Base-by-base conservation (phyloP, 192 early-diverging fungal species). In the Gamsiella multidivaricata region DNA sequence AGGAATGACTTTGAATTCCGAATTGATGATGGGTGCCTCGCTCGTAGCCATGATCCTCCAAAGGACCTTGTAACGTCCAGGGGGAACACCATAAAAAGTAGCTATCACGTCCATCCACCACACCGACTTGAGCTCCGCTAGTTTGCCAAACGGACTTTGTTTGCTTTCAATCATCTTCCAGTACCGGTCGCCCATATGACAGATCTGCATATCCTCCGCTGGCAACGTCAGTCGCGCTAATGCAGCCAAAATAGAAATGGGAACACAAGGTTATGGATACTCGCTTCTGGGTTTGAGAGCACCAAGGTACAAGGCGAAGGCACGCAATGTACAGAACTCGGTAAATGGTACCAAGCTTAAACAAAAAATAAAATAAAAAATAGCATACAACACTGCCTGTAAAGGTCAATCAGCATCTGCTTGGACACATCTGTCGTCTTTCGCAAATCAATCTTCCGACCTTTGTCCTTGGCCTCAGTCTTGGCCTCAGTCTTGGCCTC, bases 71-170 rank as follows among this genome's bases (percentile, higher is more conserved):
- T 78, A 78, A n/a, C 61, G 51, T 9, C 74, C 74, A 2, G 65
- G 59, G 5, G 65, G 74, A 17, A 78, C 74, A 22, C 65, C 59
- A 33, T 25, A 31, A 20, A 78, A 64, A 7, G 53, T 18, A 1
- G 34, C 54, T 0, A 23, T 29, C 0, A 78, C 61, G 41, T 69
- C 74, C 74, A 78, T 78, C 74, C 74, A 78, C 65, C 66, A 78
- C 15, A 78, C 74, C 2, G 74, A 78, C 12, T 46, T n/a, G 20
- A 78, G n/a, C 28, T 78, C 45, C 1, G 74, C 74, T 23, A 78
- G n/a, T 17, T 52, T 63, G n/a, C 74, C 66, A 45, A 59, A 78
- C 26, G 20, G 20, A 15, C 74, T 78, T 3, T n/a, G 26, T 3
- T 17, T 42, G 51, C 54, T 63, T 14, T 63, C 54, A 23, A 69